These are phyloP conservation scores for Metarhizium brunneum DNA, from an alignment of 2,329 filamentous ascomycete genomes.

Conservation along the genomic window DNA sequence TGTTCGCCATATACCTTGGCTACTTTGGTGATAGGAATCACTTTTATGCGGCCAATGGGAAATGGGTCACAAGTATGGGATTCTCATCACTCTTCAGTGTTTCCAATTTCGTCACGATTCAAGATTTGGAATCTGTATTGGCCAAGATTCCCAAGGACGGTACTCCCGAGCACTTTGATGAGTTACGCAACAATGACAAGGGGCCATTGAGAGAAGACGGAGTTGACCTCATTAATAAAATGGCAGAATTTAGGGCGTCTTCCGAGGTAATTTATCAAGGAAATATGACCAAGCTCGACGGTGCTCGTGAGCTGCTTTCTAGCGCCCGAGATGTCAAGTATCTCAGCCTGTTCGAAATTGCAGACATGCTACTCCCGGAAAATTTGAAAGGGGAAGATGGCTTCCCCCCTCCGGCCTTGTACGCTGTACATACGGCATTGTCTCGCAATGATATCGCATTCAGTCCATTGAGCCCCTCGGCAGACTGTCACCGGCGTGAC, in stretches of 20 bases:
- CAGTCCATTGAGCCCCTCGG: constrained; percentile 37
- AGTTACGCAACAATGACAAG: constrained; percentile 22
- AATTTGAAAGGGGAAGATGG: constrained; percentile 24
- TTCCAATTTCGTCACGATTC: constrained; percentile 31
- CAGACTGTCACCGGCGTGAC: constrained; percentile 37
- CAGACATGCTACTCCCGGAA: constrained; percentile 31
- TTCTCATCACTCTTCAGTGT: constrained; percentile 41
- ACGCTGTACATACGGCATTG: constrained; percentile 62
- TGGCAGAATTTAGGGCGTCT: constrained; percentile 34
- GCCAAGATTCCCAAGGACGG: constrained; percentile 18
- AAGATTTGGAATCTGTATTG: constrained; percentile 31
- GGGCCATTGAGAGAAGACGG: constrained; percentile 36
- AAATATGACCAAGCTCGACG: constrained; percentile 38
- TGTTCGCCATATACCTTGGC: constrained; percentile 45
- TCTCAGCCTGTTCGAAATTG: constrained; percentile 42
- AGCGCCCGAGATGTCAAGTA: constrained; percentile 28
- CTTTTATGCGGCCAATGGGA: constrained; percentile 44
- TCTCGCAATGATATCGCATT: constrained; percentile 52
- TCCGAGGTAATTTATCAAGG: constrained; percentile 36
- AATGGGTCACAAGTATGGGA: constrained; percentile 34
- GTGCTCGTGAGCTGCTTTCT: constrained; percentile 31
- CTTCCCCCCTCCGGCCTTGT: constrained; percentile 43
- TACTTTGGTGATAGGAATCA: constrained; percentile 40
- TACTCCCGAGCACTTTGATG: constrained; percentile 21
- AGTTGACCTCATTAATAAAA: constrained; percentile 33